These are phyloP conservation scores for Solanum paucissectum DNA, from an alignment of 257 asterid species.

Conservation along the genomic window DNA sequence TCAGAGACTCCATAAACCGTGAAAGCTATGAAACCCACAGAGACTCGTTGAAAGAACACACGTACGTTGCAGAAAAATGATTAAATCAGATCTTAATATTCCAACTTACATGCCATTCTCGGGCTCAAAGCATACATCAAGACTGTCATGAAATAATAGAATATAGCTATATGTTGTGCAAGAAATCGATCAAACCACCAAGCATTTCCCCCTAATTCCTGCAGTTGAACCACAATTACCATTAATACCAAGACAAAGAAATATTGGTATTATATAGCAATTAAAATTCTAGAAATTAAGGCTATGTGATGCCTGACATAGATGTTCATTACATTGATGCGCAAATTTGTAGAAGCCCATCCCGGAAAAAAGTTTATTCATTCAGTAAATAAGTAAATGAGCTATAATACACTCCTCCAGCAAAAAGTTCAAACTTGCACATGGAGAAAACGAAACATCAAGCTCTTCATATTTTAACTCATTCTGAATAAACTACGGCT, in stretches of 20 bases:
- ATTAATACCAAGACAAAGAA: constrained; percentile 5
- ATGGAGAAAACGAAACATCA: neutral
- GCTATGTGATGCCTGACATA: neutral
- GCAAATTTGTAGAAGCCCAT: neutral
- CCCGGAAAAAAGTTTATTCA: neutral
- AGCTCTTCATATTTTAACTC: neutral
- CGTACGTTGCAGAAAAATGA: neutral
- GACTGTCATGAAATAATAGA: constrained; percentile 82
- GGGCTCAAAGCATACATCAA: constrained; percentile 90
- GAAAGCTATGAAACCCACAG: neutral
- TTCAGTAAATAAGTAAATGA: neutral
- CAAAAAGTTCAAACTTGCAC: neutral
- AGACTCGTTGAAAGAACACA: neutral
- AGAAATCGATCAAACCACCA: constrained; percentile 98
- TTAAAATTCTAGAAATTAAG: neutral
- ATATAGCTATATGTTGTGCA: constrained; percentile 72
- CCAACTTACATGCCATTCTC: constrained; percentile 95
- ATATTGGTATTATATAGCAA: neutral
- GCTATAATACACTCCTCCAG: neutral
- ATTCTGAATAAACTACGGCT: neutral
- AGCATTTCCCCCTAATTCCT: constrained; percentile 97
- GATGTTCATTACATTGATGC: neutral
- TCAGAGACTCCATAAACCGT: neutral
- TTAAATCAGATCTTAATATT: neutral
- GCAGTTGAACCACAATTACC: constrained; percentile 15